phyloP scores from a whole-genome alignment of 2,329 filamentous ascomycete genomes.

The Fusarium metavorans region DNA sequence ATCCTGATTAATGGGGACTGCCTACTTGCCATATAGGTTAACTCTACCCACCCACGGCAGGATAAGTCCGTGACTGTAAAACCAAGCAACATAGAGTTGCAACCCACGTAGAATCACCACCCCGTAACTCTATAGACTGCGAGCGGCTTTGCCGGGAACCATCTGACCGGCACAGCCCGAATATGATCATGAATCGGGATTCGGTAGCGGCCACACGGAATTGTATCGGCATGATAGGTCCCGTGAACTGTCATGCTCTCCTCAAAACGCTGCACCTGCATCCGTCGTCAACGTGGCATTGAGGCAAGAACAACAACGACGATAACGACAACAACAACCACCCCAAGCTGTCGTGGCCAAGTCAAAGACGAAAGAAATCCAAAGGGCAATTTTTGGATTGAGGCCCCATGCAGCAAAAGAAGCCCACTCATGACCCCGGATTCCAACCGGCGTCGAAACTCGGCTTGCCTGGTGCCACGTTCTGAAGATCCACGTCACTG shows the following conservation, averaged over 20 bases:
- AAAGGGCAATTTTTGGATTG: neutral
- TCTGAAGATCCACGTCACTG: slow-evolving; percentile 2
- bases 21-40: neutral
- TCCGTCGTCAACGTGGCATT: slow-evolving; percentile 2
- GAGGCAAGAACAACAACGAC: neutral
- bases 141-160: neutral
- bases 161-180: neutral
- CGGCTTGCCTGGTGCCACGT: slow-evolving; percentile 7
- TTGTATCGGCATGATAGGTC: neutral
- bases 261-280: slow-evolving; percentile 1
- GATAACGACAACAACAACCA: neutral
- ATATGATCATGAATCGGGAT: neutral
- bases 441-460: slow-evolving; percentile 9
- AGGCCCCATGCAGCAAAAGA: slow-evolving; percentile 5
- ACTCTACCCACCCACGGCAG: neutral
- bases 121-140: neutral
- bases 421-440: slow-evolving; percentile 3
- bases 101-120: neutral
- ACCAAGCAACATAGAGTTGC: neutral
- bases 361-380: neutral
- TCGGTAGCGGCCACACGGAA: neutral
- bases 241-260: neutral
- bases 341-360: neutral
- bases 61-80: neutral
- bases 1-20: neutral